Percentiles rank a stretch among this genome's conserved stretches.
Evolutionary conservation across 129 eudicot genomes (phyloP).

Genomic region (Oenanthe sinensis): DNA sequence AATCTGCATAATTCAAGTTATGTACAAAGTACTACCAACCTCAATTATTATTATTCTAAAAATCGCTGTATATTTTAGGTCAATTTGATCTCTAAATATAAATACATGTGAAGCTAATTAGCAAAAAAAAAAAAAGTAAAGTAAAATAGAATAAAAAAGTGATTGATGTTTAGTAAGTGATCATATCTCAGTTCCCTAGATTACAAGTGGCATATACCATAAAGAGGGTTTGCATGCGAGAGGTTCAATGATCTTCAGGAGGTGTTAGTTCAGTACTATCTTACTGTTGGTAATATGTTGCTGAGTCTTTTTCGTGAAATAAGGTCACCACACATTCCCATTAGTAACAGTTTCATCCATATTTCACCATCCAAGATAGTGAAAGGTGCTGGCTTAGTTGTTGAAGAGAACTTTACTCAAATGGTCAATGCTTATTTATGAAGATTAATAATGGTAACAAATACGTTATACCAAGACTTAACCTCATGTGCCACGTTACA

Average conservation of each 20-base stretch:
- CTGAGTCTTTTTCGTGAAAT: not conserved
- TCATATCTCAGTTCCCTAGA: not conserved
- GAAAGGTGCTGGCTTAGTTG: not conserved
- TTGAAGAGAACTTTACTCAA: not conserved
- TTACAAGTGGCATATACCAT: not conserved
- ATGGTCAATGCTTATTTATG: not conserved
- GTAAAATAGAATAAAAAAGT: too few relatives aligned
- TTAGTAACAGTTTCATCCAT: not conserved
- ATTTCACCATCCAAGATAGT: not conserved
- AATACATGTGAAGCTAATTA: too few relatives aligned
- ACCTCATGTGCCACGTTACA: not conserved
- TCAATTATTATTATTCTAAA: too few relatives aligned
- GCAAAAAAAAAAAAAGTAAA: too few relatives aligned
- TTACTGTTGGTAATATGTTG: not conserved
- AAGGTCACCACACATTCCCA: not conserved
- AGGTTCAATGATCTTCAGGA: not conserved
- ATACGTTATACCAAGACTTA: not conserved
- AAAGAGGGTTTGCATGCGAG: not conserved
- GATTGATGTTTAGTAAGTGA: not conserved
- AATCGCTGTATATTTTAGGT: too few relatives aligned
- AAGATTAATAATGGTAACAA: not conserved
- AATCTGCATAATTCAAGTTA: too few relatives aligned
- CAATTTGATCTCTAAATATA: too few relatives aligned
- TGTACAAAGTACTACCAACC: too few relatives aligned
- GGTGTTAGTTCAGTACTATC: not conserved